A percentile compares a stretch with the other conserved stretches of the same genome.
These are phyloP conservation scores for Penicillium simplicissimum DNA, from an alignment of 495 filamentous ascomycete species.

Conservation along the genomic window DNA sequence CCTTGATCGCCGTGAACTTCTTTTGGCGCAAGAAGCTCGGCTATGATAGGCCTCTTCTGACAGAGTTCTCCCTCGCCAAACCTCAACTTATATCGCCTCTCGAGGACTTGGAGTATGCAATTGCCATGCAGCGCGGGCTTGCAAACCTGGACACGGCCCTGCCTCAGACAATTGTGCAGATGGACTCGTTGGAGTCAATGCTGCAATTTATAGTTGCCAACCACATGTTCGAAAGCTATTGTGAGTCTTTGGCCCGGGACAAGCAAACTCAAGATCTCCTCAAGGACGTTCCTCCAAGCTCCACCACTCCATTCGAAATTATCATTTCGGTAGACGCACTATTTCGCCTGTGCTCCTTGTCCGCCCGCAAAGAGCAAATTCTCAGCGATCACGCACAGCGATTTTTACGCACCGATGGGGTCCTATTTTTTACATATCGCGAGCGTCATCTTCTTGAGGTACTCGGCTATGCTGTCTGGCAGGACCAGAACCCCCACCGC, in stretches of 20 bases:
- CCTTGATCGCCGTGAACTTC: constrained; percentile 42
- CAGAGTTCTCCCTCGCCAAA: constrained; percentile 6
- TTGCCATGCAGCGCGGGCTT: constrained; percentile 25
- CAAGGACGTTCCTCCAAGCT: constrained; percentile 1
- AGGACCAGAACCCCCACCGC: constrained; percentile 28
- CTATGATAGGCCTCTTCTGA: constrained; percentile 44
- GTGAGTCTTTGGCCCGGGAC: constrained; percentile 33
- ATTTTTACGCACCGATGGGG: constrained; percentile 33
- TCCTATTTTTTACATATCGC: constrained; percentile 36
- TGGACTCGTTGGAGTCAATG: constrained; percentile 31
- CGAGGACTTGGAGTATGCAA: constrained; percentile 35
- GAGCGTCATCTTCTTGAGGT: constrained; percentile 48
- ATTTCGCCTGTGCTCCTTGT: constrained; percentile 12
- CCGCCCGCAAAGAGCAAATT: background rate
- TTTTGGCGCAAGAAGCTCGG: constrained; percentile 48
- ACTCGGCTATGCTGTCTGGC: constrained; percentile 39
- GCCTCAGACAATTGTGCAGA: constrained; percentile 16
- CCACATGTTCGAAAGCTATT: constrained; percentile 43
- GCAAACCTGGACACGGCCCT: constrained; percentile 15
- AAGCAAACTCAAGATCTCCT: constrained; percentile 19
- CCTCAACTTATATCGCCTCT: constrained; percentile 25
- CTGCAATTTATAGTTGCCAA: constrained; percentile 38
- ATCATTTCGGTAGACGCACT: constrained; percentile 21
- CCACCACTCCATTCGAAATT: constrained; percentile 18
- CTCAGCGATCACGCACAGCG: constrained; percentile 29